Percentiles rank a stretch among this genome's conserved stretches.
These are phyloP conservation scores for Remersonia thermophila DNA, from an alignment of 2,329 filamentous ascomycete genomes.

Conservation along the genomic window DNA sequence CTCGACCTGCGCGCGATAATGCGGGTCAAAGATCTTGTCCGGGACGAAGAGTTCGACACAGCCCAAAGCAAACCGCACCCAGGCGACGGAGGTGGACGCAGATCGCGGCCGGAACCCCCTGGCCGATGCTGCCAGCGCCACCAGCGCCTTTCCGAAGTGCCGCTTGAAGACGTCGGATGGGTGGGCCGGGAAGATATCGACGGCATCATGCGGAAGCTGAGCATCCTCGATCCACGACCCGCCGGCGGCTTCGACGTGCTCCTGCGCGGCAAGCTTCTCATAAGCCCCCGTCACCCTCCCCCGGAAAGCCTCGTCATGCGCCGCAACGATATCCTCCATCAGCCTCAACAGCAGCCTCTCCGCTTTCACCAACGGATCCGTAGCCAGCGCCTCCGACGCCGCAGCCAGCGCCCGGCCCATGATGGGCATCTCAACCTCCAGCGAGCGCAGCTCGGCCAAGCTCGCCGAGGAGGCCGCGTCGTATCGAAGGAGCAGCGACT, in stretches of 20 bases:
- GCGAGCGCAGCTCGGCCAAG: slow-evolving; percentile 47
- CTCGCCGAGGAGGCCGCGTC: slow-evolving; percentile 38
- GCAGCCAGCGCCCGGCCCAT: slow-evolving; percentile 43
- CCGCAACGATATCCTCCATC: slow-evolving; percentile 29
- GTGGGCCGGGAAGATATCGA: background rate
- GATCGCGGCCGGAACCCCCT: slow-evolving; percentile 18
- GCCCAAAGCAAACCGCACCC: slow-evolving; percentile 64
- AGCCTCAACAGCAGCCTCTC: slow-evolving; percentile 36
- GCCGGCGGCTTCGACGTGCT: background rate
- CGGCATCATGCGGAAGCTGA: slow-evolving; percentile 23
- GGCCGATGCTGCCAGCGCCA: slow-evolving; percentile 29
- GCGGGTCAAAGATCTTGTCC: slow-evolving; percentile 74
- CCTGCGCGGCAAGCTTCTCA: slow-evolving; percentile 8
- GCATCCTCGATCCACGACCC: slow-evolving; percentile 10
- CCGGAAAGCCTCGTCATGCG: slow-evolving; percentile 26
- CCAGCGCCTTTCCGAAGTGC: slow-evolving; percentile 34
- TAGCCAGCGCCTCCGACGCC: slow-evolving; percentile 35
- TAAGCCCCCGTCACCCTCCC: slow-evolving; percentile 19
- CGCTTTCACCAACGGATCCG: slow-evolving; percentile 38
- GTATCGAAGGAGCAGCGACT: slow-evolving; percentile 44
- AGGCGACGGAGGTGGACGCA: slow-evolving; percentile 44
- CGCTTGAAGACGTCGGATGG: slow-evolving; percentile 22
- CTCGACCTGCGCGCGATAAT: slow-evolving; percentile 53
- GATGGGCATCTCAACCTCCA: slow-evolving; percentile 53
- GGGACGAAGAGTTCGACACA: slow-evolving; percentile 74